These are phyloP conservation scores for Periconia macrospinosa DNA, from an alignment of 2,329 filamentous ascomycete genomes.

Conservation along the genomic window DNA sequence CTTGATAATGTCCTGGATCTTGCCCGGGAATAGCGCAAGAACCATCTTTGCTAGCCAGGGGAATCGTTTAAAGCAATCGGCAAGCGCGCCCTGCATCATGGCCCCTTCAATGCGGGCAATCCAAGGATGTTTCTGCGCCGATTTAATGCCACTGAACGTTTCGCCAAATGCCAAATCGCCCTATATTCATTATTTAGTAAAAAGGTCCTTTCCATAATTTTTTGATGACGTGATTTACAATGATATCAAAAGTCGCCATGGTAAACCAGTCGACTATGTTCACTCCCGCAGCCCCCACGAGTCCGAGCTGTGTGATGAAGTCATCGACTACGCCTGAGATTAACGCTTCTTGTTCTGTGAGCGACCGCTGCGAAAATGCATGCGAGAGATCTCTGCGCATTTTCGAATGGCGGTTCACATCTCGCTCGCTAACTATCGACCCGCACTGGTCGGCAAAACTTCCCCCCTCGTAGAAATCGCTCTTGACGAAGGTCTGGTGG, in stretches of 20 bases:
- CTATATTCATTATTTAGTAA: too few species aligned
- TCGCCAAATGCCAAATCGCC: conserved; percentile 56
- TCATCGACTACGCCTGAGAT: conserved; percentile 18
- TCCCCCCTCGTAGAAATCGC: conserved; percentile 6
- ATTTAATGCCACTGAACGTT: conserved; percentile 33
- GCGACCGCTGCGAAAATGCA: not conserved
- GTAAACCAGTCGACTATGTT: conserved; percentile 16
- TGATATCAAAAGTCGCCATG: conserved; percentile 21
- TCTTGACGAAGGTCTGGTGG: conserved; percentile 13
- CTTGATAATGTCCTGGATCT: not conserved
- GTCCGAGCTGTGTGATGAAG: not conserved
- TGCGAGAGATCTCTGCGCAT: not conserved
- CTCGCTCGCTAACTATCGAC: conserved; percentile 20
- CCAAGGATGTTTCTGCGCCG: conserved; percentile 30
- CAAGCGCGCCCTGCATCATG: conserved; percentile 12
- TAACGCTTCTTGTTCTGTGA: conserved; percentile 19
- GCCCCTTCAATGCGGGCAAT: conserved; percentile 23
- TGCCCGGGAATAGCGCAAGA: conserved; percentile 10
- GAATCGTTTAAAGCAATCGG: conserved; percentile 25
- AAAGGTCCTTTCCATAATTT: too few species aligned
- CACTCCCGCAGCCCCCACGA: not conserved
- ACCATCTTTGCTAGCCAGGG: conserved; percentile 9
- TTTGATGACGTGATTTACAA: too few species aligned
- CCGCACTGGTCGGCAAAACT: conserved; percentile 8
- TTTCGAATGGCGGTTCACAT: conserved; percentile 7